phyloP scores from a whole-genome alignment of 2,329 filamentous ascomycete species.

The Penicillium sp. region DNA sequence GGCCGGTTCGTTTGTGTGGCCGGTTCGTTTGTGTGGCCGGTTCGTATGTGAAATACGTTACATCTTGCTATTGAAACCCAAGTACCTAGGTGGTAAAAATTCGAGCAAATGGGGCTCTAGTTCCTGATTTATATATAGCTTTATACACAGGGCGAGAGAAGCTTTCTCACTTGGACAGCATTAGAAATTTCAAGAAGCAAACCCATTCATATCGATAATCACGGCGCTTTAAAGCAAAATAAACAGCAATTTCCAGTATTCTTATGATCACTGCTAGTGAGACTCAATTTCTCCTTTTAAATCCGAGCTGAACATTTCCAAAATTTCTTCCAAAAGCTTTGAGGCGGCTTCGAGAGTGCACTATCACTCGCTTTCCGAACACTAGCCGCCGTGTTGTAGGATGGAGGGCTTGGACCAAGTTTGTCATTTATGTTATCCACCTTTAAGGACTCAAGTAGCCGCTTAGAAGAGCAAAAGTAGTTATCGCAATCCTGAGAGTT shows the following conservation, averaged over 20 bases:
- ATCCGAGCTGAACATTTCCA: background rate
- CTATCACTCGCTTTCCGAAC: constrained; percentile 2
- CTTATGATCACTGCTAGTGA: background rate
- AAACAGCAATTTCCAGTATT: background rate
- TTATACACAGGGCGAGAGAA: background rate
- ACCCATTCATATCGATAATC: background rate
- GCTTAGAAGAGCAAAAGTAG: background rate
- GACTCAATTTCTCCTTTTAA: background rate
- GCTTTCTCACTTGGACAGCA: background rate
- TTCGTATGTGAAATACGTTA: too few species aligned
- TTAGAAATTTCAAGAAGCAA: background rate
- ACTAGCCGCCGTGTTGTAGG: background rate
- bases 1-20: too few species aligned
- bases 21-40: too few species aligned
- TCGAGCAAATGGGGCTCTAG: background rate
- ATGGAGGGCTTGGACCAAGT: constrained; percentile 2
- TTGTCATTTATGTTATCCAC: constrained; percentile 4
- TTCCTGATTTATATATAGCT: background rate
- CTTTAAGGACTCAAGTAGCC: background rate
- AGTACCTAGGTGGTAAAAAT: background rate
- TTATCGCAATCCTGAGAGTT: background rate
- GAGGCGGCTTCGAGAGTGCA: background rate
- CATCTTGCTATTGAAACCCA: background rate
- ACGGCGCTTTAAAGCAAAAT: background rate
- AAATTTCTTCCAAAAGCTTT: constrained; percentile 4